Base-by-base conservation (phyloP, 208 protist species). In the Acanthamoeba divionensis region DNA sequence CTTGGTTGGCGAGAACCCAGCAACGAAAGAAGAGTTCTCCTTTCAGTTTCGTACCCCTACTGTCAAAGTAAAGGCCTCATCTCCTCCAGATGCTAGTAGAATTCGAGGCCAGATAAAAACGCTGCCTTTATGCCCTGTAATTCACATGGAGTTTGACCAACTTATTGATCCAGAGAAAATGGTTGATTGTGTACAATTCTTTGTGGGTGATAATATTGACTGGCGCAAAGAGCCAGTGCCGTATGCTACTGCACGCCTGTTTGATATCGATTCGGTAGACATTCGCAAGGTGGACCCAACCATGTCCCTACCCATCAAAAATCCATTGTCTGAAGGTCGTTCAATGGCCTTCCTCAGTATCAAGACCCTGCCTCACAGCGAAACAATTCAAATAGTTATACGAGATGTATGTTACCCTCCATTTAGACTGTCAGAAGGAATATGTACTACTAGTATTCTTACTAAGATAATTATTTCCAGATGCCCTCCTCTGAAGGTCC, bases 11-110 rank as follows among this genome's bases (percentile, higher is more conserved):
- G 60, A 73, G 6, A 47, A 57, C 45, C 80, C 80, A 3, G 45
- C n/a, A n/a, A 41, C 71, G 24, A 50, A 73, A n/a, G 80, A 89
- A 45, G 80, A 67, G 41, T 89, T 89, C 62, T 57, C 60, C 57
- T 89, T 89, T 38, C 8, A 15, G 24, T 89, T 89, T 63, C 48
- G 60, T 26, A 89, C 80, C 1, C 80, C 80, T 15, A 73, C 24
- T 6, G 75, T 85, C 26, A 85, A 38, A 31, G 75, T 31, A 73
- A 29, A 21, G 44, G 24, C 31, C 5, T 33, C 50, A 50, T 18
- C 75, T 26, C 0, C 1, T n/a, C 47, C 3, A 2, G 52, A 36
- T 21, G 75, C 54, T 21, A n/a, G n/a, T n/a, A n/a, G n/a, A n/a
- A 60, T 33, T 21, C 52, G 54, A 6, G 31, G 75, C 21, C 54